Evolutionary conservation across 176 grass and related monocot genomes (phyloP).

Genomic region (maize (Zea mays)): DNA sequence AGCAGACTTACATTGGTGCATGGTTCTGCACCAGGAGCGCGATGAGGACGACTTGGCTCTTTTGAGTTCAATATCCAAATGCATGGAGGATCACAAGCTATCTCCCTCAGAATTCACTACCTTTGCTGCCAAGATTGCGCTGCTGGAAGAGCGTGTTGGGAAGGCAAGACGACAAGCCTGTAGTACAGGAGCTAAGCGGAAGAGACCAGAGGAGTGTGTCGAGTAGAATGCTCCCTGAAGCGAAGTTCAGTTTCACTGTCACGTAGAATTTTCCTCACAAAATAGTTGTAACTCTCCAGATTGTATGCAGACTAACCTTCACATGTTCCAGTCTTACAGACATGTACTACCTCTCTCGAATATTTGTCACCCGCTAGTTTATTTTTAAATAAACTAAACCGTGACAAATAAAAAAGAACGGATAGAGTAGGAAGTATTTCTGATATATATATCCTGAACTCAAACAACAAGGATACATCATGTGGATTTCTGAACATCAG

Average conservation of each 20-base stretch:
- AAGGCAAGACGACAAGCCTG: slow-evolving; percentile 4
- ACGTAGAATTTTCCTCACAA: not conserved
- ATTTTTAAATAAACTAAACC: too few relatives aligned
- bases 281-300: not conserved
- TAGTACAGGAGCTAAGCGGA: slow-evolving; percentile 1
- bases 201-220: slow-evolving; percentile 19
- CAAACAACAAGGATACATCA: too few relatives aligned
- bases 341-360: not conserved
- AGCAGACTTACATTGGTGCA: not conserved
- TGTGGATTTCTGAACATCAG: not conserved
- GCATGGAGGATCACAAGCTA: slow-evolving; percentile 41
- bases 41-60: slow-evolving; percentile 47
- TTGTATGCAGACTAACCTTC: not conserved
- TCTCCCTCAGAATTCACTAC: slow-evolving; percentile 35
- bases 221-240: not conserved
- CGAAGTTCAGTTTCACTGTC: not conserved
- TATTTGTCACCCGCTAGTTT: too few relatives aligned
- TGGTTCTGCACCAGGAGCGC: slow-evolving; percentile 40
- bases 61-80: slow-evolving; percentile 50
- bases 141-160: slow-evolving; percentile 38
- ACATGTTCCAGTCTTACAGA: not conserved
- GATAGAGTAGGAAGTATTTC: too few relatives aligned
- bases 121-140: slow-evolving; percentile 37
- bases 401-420: too few relatives aligned
- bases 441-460: too few relatives aligned